These are phyloP conservation scores for Tetrahymena malaccensis DNA, from an alignment of 73 alveolate species.

Conservation along the genomic window DNA sequence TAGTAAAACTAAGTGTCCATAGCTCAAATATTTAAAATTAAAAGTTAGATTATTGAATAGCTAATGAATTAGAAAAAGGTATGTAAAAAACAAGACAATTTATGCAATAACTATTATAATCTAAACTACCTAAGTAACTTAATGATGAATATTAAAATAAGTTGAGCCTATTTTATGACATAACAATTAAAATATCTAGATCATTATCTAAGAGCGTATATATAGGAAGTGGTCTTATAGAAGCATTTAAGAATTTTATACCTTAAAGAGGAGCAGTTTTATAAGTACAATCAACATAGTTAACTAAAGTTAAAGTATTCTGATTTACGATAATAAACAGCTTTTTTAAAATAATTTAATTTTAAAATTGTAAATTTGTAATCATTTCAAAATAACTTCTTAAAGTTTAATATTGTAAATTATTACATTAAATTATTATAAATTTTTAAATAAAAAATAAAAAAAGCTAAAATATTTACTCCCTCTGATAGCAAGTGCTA, in stretches of 20 bases:
- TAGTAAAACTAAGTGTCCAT: not conserved
- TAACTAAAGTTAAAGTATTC: too few relatives aligned
- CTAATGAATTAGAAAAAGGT: not conserved
- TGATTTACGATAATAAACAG: too few relatives aligned
- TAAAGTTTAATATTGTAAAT: too few relatives aligned
- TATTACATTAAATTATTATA: too few relatives aligned
- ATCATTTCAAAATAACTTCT: too few relatives aligned
- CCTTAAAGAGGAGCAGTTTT: not conserved
- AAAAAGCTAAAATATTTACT: not conserved
- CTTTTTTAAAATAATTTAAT: too few relatives aligned
- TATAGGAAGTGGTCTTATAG: not conserved
- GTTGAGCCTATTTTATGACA: not conserved
- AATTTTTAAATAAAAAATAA: too few relatives aligned
- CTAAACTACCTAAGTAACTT: not conserved
- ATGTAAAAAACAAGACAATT: not conserved
- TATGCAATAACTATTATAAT: not conserved
- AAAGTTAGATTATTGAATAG: not conserved
- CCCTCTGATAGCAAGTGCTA: not conserved
- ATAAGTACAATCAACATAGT: not conserved
- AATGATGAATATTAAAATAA: not conserved
- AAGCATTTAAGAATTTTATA: not conserved
- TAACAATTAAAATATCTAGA: not conserved
- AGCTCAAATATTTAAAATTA: not conserved
- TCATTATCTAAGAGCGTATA: not conserved
- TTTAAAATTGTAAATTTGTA: too few relatives aligned